Base-by-base conservation (phyloP, 768 basidiomycete genomes). In the Agaricus sinodeliciosus region DNA sequence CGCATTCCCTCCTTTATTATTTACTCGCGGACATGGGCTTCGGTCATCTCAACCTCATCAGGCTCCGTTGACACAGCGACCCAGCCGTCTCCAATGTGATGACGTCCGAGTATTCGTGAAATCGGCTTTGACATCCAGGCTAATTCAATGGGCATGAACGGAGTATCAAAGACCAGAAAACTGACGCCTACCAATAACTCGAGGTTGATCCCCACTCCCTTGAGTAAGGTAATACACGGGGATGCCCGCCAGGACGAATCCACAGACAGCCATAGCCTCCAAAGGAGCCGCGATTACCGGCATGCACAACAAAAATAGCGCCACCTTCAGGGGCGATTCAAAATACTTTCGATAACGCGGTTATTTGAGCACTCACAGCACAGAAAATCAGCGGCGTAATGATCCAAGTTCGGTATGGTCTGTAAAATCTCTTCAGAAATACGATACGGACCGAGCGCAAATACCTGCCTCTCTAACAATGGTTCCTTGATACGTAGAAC, bases 341-440 rank as follows among this genome's bases (percentile, higher is more conserved):
- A 31, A 26, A 42, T 2, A 31, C 31, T 31, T n/a, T 36, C 18
- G 18, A 22, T 19, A 42, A 48, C 26, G 28, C 8, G 55, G 27
- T 31, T 43, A 57, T 54, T 46, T 3, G 37, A 8, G 27, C n/a
- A 73, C 84, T 55, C 63, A 93, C 91, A 28, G 78, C 85, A 61
- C 93, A 95, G 67, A 98, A 98, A 4, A 75, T 82, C 27, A 97
- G 72, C 1, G 95, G 95, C 0, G 95, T 97, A 35, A 81, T 77
- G 31, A 96, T 87, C 85, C 86, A 96, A 4, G 92, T 89, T 61
- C 82, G 89, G 65, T 98, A 98, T 1, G 95, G 95, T 53, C 94
- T 90, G 40, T n/a, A 37, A 45, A 12, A n/a, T 59, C 19, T 36
- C 31, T 31, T 41, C 25, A 27, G 51, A 40, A 46, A 43, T 3